Conservation (phyloP, 208 protist species). For the Porcisia deanei region DNA sequence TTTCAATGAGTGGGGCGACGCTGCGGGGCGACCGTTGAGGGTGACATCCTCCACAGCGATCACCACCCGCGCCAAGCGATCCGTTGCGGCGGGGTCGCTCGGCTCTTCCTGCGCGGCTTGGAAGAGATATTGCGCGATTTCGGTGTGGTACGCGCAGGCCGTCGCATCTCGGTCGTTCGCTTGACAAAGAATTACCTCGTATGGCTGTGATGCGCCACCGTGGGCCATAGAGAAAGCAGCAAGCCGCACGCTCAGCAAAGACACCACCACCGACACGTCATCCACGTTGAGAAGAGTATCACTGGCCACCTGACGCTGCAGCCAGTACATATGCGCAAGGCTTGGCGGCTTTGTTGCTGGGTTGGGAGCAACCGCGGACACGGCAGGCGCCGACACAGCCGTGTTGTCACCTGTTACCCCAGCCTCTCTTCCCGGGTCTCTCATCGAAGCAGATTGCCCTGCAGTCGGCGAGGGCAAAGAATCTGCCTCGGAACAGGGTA, state of each 20-base stretch:
- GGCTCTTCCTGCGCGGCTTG: slow-evolving; percentile 5
- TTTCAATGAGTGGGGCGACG: not conserved
- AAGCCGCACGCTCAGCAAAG: slow-evolving; percentile 34
- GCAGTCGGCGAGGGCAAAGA: not conserved
- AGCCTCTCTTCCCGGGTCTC: not conserved
- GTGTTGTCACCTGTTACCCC: too few relatives aligned
- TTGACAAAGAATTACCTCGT: slow-evolving; percentile 18
- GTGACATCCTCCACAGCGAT: slow-evolving; percentile 26
- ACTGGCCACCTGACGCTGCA: slow-evolving; percentile 78
- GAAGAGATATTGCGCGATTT: slow-evolving; percentile 36
- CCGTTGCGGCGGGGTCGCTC: not conserved
- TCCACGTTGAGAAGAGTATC: slow-evolving; percentile 58
- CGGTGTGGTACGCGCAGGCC: slow-evolving; percentile 25
- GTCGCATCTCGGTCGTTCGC: slow-evolving; percentile 1
- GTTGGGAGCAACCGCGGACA: not conserved
- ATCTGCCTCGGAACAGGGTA: not conserved
- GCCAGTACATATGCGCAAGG: slow-evolving; percentile 70
- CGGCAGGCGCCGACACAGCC: not conserved
- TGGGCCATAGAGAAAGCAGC: slow-evolving; percentile 8
- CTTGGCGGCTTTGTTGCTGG: slow-evolving; percentile 29
- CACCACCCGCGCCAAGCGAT: slow-evolving; percentile 18
- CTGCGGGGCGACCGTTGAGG: not conserved
- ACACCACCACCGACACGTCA: slow-evolving; percentile 39
- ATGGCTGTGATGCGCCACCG: not conserved
- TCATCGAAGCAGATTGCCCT: not conserved